phyloP scores from a whole-genome alignment of 495 filamentous ascomycete species.

The Penicillium antarcticum region DNA sequence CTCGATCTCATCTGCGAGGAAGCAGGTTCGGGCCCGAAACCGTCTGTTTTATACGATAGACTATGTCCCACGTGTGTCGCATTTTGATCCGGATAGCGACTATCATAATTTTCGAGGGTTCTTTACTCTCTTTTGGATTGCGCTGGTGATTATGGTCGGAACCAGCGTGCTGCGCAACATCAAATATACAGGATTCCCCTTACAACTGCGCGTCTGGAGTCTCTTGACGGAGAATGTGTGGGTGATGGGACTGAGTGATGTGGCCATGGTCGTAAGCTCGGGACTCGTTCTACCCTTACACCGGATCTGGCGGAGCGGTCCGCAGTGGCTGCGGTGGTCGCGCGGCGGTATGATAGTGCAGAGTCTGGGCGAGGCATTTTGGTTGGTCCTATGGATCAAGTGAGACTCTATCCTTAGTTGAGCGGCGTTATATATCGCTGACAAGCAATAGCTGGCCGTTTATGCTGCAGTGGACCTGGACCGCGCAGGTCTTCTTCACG shows the following conservation, averaged over 20 bases:
- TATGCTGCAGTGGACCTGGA: conserved; percentile 85
- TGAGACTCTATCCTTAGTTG: conserved; percentile 30
- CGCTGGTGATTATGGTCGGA: conserved; percentile 92
- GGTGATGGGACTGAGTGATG: conserved; percentile 80
- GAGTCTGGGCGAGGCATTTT: conserved; percentile 73
- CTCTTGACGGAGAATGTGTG: conserved; percentile 83
- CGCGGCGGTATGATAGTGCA: conserved; percentile 75
- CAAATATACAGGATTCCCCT: conserved; percentile 86
- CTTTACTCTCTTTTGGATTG: conserved; percentile 97
- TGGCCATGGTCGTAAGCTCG: conserved; percentile 77
- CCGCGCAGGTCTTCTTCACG: conserved; percentile 91
- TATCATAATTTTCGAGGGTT: conserved; percentile 95
- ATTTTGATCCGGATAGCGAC: conserved; percentile 90
- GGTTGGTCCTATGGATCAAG: conserved; percentile 82
- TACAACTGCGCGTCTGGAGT: conserved; percentile 80
- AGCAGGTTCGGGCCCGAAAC: conserved; percentile 78
- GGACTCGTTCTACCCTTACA: conserved; percentile 72
- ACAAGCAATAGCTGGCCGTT: conserved; percentile 67
- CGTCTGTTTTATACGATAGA: conserved; percentile 95
- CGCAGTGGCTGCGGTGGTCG: conserved; percentile 65
- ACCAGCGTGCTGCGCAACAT: conserved; percentile 88
- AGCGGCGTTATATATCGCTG: conserved; percentile 9
- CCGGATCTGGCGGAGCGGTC: conserved; percentile 53
- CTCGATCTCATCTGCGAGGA: conserved; percentile 78
- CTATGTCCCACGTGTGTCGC: conserved; percentile 88